phyloP scores from a whole-genome alignment of 2,329 filamentous ascomycete species.

The Clonostachys rhizophaga region DNA sequence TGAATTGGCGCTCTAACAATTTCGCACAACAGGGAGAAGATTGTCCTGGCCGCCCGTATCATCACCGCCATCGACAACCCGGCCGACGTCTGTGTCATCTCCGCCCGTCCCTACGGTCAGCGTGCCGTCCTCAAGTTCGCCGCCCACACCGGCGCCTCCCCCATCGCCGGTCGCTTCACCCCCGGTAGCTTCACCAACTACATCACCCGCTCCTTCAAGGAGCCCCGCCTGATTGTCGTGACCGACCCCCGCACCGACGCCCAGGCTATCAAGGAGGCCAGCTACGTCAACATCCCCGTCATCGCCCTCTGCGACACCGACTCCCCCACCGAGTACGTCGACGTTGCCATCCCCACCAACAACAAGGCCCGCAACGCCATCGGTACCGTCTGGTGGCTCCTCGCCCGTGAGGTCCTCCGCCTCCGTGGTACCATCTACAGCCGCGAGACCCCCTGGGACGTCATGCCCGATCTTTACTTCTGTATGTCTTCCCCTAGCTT shows the following conservation, averaged over 20 bases:
- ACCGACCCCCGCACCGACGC: constrained; percentile 99
- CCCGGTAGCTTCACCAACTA: constrained; percentile 99
- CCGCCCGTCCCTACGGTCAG: constrained; percentile 98
- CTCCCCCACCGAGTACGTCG: constrained; percentile 98
- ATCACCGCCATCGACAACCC: constrained; percentile 99
- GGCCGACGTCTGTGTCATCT: constrained; percentile 98
- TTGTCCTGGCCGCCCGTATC: constrained; percentile 96
- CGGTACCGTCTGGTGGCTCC: constrained; percentile 98
- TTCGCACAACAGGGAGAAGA: constrained; percentile 78
- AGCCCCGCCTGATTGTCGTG: constrained; percentile 98
- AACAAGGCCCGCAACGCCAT: constrained; percentile 99
- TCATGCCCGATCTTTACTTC: constrained; percentile 99
- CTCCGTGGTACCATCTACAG: constrained; percentile 94
- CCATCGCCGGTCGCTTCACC: constrained; percentile 99
- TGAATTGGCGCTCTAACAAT: too few relatives aligned
- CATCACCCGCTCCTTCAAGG: constrained; percentile 99
- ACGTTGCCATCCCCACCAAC: constrained; percentile 99
- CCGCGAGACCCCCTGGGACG: constrained; percentile 97
- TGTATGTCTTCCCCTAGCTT: constrained; percentile 45
- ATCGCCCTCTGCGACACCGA: constrained; percentile 99
- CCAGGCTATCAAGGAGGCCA: constrained; percentile 99
- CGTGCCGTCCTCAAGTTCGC: constrained; percentile 99
- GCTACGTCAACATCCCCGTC: constrained; percentile 99
- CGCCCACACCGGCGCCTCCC: constrained; percentile 92
- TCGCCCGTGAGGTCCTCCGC: constrained; percentile 98